phyloP scores from a whole-genome alignment of 1,139 yeast genomes.

The Pneumocystis murina region DNA sequence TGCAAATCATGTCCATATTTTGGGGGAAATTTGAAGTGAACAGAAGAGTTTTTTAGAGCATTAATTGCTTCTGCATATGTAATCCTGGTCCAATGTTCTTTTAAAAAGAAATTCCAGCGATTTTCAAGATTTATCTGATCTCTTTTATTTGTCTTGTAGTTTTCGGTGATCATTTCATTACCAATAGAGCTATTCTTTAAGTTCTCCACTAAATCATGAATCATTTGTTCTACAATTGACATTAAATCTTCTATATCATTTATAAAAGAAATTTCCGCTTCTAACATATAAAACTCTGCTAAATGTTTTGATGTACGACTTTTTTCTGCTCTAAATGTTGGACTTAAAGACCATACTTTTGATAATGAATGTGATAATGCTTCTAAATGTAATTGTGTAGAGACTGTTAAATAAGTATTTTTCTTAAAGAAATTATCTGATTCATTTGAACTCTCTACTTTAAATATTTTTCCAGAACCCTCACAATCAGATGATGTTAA shows the following conservation, averaged over 20 bases:
- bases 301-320: conserved; percentile 85
- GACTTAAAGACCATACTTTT: conserved; percentile 78
- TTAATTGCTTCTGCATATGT: conserved; percentile 64
- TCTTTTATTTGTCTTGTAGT: conserved; percentile 10
- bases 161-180: conserved; percentile 24
- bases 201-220: conserved; percentile 36
- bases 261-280: conserved; percentile 70
- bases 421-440: conserved; percentile 42
- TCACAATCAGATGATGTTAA: conserved; percentile 88
- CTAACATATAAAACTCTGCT: conserved; percentile 96
- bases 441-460: conserved; percentile 25
- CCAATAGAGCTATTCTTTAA: conserved; percentile 29
- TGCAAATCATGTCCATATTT: conserved; percentile 61
- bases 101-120: conserved; percentile 24
- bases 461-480: conserved; percentile 89
- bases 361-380: conserved; percentile 58
- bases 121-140: conserved; percentile 1
- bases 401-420: conserved; percentile 64
- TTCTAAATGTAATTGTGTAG: conserved; percentile 84
- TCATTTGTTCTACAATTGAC: conserved; percentile 52
- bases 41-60: conserved; percentile 25
- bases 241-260: conserved; percentile 46
- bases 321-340: conserved; percentile 87
- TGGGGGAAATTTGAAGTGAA: conserved; percentile 22
- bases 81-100: conserved; percentile 49